A percentile compares a stretch with the other conserved stretches of the same genome.
These are phyloP conservation scores for Flaveria linearis DNA, from an alignment of 129 eudicot genomes.

Conservation along the genomic window DNA sequence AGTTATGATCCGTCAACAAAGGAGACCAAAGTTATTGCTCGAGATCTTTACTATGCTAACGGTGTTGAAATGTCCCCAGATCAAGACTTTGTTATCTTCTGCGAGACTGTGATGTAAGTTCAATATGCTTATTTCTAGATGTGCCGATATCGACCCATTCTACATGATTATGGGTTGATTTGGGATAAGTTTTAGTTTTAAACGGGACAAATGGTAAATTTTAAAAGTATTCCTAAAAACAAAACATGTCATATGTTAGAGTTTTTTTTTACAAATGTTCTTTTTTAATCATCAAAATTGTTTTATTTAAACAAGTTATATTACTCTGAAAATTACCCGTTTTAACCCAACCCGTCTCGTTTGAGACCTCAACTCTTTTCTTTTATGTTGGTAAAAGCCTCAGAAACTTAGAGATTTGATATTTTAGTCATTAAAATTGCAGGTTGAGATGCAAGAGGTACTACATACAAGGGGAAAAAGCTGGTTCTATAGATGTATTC, in stretches of 20 bases:
- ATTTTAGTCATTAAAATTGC: slow-evolving; percentile 22
- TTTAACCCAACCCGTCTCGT: not conserved
- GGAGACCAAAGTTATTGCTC: slow-evolving; percentile 61
- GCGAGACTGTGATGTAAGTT: slow-evolving; percentile 74
- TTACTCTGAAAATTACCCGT: not conserved
- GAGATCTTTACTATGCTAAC: slow-evolving; percentile 75
- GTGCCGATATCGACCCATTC: not conserved
- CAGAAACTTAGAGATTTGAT: too few species aligned
- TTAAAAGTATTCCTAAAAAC: not conserved
- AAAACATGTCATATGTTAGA: not conserved
- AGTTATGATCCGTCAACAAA: slow-evolving; percentile 76
- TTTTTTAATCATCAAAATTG: not conserved
- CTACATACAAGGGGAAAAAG: slow-evolving; percentile 61
- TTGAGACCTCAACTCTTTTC: not conserved
- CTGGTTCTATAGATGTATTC: slow-evolving; percentile 64
- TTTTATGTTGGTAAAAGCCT: too few species aligned
- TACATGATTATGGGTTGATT: not conserved
- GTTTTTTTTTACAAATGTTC: not conserved
- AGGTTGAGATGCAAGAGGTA: slow-evolving; percentile 80
- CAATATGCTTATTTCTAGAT: not conserved
- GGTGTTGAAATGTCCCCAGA: slow-evolving; percentile 76
- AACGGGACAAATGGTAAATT: not conserved
- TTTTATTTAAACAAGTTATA: not conserved
- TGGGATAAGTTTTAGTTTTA: not conserved
- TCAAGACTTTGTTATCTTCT: slow-evolving; percentile 69